Conservation (phyloP, 257 asterid species). For the Solanum virginianum region DNA sequence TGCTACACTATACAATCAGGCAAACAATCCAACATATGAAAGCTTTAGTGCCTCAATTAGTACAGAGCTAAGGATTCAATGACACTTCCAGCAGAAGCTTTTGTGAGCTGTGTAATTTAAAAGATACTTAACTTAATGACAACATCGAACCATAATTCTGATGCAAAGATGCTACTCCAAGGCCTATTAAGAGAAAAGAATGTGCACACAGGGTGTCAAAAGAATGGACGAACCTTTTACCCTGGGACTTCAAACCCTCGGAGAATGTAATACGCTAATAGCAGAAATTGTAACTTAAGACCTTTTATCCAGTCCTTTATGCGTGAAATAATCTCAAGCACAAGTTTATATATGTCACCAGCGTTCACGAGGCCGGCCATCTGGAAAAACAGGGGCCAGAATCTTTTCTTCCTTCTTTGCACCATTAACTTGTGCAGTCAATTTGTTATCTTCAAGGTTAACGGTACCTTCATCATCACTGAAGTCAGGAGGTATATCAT, state of each 20-base stretch:
- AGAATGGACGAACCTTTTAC: not conserved
- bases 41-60: not conserved
- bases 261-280: not conserved
- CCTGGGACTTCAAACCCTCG: not conserved
- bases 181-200: not conserved
- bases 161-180: not conserved
- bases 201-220: not conserved
- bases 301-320: not conserved
- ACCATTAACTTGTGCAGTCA: constrained; percentile 26
- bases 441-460: constrained; percentile 22
- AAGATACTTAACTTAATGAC: not conserved
- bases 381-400: constrained; percentile 60
- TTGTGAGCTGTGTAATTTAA: not conserved
- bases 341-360: constrained; percentile 34
- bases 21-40: constrained; percentile 4
- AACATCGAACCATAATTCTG: not conserved
- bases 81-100: constrained; percentile 4
- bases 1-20: constrained; percentile 6
- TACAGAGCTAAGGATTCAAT: constrained; percentile 2
- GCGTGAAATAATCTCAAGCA: not conserved
- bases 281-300: not conserved
- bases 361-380: constrained; percentile 86
- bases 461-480: constrained; percentile 27
- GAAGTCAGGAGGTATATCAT: constrained; percentile 71
- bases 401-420: constrained; percentile 27